Evolutionary conservation across 148 eudicot genomes (phyloP), one percentile per base, ranked within the genome.

Genomic region (Tetragonia tetragonoides): DNA sequence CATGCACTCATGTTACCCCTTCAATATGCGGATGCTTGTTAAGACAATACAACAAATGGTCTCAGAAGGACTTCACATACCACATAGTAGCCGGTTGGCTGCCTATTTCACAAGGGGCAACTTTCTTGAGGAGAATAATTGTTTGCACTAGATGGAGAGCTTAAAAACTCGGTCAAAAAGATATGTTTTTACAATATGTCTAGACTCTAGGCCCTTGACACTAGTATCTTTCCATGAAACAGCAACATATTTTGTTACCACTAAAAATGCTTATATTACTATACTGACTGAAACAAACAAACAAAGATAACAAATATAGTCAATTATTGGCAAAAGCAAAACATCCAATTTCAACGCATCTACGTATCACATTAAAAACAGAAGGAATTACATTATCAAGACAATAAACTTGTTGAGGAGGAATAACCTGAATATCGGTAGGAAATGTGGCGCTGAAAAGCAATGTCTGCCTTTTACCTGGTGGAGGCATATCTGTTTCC

Each of bases 401-500:
- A 37, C 18, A 46, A 38, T 41, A 9, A 68, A 17, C 20, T 18
- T 41, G 24, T 39, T 0, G 20, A 46, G 39, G 40, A 11, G 37
- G 59, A 80, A 77, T 38, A 80, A 92, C 98, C 88, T 92, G 97
- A 54, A 94, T 94, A 80, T 94, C 97, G 79, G 82, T 21, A 18
- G 97, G 98, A 85, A 94, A 94, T 18, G 98, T 94, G 24, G 98
- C 98, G 82, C 98, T 94, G 81, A 94, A 94, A 66, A 94, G 98
- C 93, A 94, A 74, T 2, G 98, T 94, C 77, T 94, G 98, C 79
- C 98, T 89, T 68, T 74, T 64, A 68, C 97, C 98, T 46, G 95
- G 85, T 17, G 82, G 85, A 57, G 98, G 98, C 98, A 94, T 94
- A 41, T 79, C 91, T 88, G 87, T 83, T 66, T 86, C 88, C 87